Percentiles rank a stretch among this genome's conserved stretches.
These are phyloP conservation scores for Pseudomassariella vexata DNA, from an alignment of 2,329 filamentous ascomycete genomes.

Conservation along the genomic window DNA sequence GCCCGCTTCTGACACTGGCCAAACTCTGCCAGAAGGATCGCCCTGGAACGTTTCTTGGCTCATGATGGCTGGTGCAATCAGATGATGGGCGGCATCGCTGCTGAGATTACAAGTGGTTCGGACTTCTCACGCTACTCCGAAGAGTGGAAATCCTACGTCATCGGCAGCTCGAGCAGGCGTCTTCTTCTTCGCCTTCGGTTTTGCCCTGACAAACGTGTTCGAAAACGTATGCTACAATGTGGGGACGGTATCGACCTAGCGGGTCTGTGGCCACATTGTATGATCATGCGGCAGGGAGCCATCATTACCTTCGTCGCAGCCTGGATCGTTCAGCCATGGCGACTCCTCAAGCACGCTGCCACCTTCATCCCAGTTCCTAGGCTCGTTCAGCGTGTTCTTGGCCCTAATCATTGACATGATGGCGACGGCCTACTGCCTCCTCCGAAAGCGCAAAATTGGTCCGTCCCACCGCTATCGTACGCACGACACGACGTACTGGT, in stretches of 20 bases:
- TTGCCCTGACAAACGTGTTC: slow-evolving; percentile 35
- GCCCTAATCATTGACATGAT: slow-evolving; percentile 30
- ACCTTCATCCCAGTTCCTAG: slow-evolving; percentile 25
- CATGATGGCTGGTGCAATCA: slow-evolving; percentile 38
- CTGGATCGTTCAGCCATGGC: slow-evolving; percentile 25
- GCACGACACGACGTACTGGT: slow-evolving; percentile 33
- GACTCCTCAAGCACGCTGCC: slow-evolving; percentile 21
- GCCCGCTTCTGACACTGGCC: slow-evolving; percentile 33
- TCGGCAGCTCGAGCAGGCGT: slow-evolving; percentile 20
- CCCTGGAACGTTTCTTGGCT: slow-evolving; percentile 35
- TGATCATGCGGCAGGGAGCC: slow-evolving; percentile 23
- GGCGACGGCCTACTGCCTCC: slow-evolving; percentile 27
- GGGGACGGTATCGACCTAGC: slow-evolving; percentile 23
- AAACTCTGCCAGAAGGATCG: slow-evolving; percentile 27
- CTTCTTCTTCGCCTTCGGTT: slow-evolving; percentile 23
- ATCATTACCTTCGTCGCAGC: slow-evolving; percentile 23
- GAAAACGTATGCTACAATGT: slow-evolving; percentile 32
- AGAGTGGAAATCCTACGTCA: slow-evolving; percentile 26
- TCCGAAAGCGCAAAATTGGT: slow-evolving; percentile 26
- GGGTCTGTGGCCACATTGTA: slow-evolving; percentile 21
- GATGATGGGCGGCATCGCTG: slow-evolving; percentile 30
- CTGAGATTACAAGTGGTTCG: slow-evolving; percentile 27
- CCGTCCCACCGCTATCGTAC: slow-evolving; percentile 28
- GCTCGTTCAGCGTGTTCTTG: slow-evolving; percentile 34
- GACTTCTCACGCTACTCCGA: slow-evolving; percentile 38